Conservation (phyloP, 2,329 filamentous ascomycete genomes). For the Colletotrichum chrysophilum region DNA sequence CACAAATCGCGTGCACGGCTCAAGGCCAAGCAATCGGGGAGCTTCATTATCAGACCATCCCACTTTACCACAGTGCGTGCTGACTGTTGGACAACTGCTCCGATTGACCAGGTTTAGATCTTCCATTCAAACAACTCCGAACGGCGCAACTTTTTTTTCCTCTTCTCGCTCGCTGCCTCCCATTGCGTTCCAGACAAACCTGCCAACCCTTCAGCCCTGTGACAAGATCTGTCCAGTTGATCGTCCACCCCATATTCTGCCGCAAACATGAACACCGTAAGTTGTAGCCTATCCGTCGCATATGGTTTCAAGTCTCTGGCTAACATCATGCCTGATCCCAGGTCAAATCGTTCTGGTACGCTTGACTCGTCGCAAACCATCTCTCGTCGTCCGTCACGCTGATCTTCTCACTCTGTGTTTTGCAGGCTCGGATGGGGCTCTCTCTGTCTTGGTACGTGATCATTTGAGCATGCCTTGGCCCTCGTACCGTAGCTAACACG, state of each 20-base stretch:
- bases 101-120: constrained; percentile 8
- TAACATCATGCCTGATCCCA: constrained; percentile 33
- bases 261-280: constrained; percentile 60
- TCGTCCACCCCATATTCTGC: constrained; percentile 9
- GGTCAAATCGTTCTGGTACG: constrained; percentile 72
- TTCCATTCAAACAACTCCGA: background rate
- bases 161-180: background rate
- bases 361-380: constrained; percentile 11
- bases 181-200: background rate
- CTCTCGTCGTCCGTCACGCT: constrained; percentile 6
- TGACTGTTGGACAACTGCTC: background rate
- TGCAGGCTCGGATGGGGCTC: constrained; percentile 89
- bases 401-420: constrained; percentile 8
- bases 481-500: constrained; percentile 7
- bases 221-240: background rate
- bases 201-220: background rate
- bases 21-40: constrained; percentile 4
- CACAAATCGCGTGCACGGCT: constrained; percentile 10
- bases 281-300: constrained; percentile 27
- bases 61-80: constrained; percentile 18
- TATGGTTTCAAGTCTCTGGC: constrained; percentile 18
- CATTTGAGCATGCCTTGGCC: background rate
- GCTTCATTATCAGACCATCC: constrained; percentile 22
- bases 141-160: background rate
- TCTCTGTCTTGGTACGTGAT: constrained; percentile 75